Evolutionary conservation across 805 yeast genomes (phyloP).

Genomic region (Starmerella stigmatis): DNA sequence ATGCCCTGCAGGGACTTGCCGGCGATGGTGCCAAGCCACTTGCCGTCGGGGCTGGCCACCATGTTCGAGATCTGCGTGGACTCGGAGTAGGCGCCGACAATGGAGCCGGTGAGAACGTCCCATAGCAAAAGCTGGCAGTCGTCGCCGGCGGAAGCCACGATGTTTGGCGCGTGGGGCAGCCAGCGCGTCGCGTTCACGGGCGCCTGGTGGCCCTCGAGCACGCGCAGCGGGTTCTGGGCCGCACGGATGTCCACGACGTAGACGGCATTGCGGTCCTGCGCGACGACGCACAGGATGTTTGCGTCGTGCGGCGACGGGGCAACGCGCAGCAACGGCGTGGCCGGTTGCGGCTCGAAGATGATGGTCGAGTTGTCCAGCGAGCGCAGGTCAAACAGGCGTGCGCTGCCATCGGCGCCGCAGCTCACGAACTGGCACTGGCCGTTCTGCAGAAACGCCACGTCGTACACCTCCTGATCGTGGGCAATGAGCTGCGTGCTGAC

Average conservation of each 20-base stretch:
- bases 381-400: constrained; percentile 82
- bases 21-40: constrained; percentile 68
- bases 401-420: constrained; percentile 92
- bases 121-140: constrained; percentile 52
- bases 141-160: constrained; percentile 59
- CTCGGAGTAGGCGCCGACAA: constrained; percentile 45
- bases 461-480: constrained; percentile 90
- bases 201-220: constrained; percentile 55
- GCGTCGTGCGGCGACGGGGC: constrained; percentile 72
- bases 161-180: constrained; percentile 61
- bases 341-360: constrained; percentile 52
- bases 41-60: constrained; percentile 61
- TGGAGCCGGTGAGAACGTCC: constrained; percentile 43
- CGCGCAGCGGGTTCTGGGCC: constrained; percentile 73
- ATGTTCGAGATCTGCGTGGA: constrained; percentile 65
- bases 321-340: constrained; percentile 58
- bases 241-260: constrained; percentile 72
- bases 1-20: constrained; percentile 64
- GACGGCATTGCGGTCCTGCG: constrained; percentile 54
- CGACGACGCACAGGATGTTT: constrained; percentile 74
- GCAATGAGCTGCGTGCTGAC: constrained; percentile 93
- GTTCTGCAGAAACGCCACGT: constrained; percentile 71
- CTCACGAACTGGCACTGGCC: constrained; percentile 74
- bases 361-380: constrained; percentile 88
- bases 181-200: constrained; percentile 66